Percentiles rank a stretch among this genome's conserved stretches.
phyloP scores from a whole-genome alignment of 2,329 filamentous ascomycete species.

The Penicillium brasilianum region DNA sequence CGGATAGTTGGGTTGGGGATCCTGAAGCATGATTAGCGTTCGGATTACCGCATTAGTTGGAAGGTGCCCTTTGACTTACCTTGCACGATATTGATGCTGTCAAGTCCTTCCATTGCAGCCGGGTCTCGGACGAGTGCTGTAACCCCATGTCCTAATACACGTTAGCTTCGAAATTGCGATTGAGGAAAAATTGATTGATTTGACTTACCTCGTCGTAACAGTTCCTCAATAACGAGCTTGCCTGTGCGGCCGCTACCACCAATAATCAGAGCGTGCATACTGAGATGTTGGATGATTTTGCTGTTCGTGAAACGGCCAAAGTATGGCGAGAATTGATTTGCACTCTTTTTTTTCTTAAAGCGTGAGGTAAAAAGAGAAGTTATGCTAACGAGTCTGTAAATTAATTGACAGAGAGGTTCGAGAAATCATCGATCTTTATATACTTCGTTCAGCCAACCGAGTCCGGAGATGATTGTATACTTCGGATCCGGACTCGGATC shows the following conservation, averaged over 20 bases:
- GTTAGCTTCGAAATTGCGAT: neutral
- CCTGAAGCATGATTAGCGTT: slow-evolving; percentile 14
- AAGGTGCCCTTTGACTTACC: slow-evolving; percentile 11
- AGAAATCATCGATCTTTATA: too few relatives aligned
- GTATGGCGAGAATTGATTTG: neutral
- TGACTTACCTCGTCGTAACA: slow-evolving; percentile 40
- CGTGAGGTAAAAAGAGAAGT: too few relatives aligned
- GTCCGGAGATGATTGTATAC: too few relatives aligned
- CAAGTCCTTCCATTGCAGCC: slow-evolving; percentile 29
- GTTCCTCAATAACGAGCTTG: slow-evolving; percentile 48
- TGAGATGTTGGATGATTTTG: slow-evolving; percentile 14
- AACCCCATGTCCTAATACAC: slow-evolving; percentile 38
- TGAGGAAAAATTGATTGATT: neutral
- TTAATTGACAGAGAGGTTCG: too few relatives aligned
- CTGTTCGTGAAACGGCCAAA: neutral
- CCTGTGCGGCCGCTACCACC: slow-evolving; percentile 53
- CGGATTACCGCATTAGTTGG: neutral
- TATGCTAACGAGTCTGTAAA: neutral
- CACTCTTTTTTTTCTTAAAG: too few relatives aligned
- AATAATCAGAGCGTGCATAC: slow-evolving; percentile 47
- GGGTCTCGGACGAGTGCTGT: slow-evolving; percentile 48
- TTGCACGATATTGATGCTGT: slow-evolving; percentile 29
- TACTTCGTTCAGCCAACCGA: too few relatives aligned
- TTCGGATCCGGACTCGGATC: slow-evolving; percentile 5
- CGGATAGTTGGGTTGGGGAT: slow-evolving; percentile 28